These are phyloP conservation scores for Eimeria tenella DNA, from an alignment of 169 alveolate genomes.

Conservation along the genomic window DNA sequence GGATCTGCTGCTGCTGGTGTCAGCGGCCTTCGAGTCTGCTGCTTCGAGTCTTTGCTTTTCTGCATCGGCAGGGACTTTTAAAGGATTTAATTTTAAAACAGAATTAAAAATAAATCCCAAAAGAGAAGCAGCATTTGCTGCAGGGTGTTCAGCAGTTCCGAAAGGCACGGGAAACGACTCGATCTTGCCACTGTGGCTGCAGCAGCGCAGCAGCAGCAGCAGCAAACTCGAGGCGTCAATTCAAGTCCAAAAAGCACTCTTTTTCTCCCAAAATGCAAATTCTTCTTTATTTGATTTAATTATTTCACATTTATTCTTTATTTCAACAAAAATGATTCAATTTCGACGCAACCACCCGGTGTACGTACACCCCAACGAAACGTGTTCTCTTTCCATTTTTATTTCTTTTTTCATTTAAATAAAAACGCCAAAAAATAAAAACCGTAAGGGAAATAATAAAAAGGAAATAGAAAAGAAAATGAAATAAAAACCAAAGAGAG, in stretches of 20 bases:
- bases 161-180: background rate
- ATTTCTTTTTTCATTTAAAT: no score
- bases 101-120: background rate
- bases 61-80: background rate
- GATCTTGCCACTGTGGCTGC: conserved; percentile 13
- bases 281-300: no score
- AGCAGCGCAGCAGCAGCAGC: no score
- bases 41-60: background rate
- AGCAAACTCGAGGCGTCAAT: no score
- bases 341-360: background rate
- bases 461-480: background rate
- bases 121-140: background rate
- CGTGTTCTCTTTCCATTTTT: background rate
- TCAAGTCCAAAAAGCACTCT: no score
- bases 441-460: background rate
- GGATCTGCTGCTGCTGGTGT: no score
- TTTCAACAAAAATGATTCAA: no score
- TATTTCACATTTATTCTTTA: no score
- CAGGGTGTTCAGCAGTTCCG: conserved; percentile 27
- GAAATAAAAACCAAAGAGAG: background rate
- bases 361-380: no score
- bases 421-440: no score
- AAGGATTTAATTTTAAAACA: background rate
- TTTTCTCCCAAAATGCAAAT: no score
- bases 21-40: no score